A percentile compares a stretch with the other conserved stretches of the same genome.
phyloP scores from a whole-genome alignment of 2,329 filamentous ascomycete species.

The Cryphonectria parasitica region DNA sequence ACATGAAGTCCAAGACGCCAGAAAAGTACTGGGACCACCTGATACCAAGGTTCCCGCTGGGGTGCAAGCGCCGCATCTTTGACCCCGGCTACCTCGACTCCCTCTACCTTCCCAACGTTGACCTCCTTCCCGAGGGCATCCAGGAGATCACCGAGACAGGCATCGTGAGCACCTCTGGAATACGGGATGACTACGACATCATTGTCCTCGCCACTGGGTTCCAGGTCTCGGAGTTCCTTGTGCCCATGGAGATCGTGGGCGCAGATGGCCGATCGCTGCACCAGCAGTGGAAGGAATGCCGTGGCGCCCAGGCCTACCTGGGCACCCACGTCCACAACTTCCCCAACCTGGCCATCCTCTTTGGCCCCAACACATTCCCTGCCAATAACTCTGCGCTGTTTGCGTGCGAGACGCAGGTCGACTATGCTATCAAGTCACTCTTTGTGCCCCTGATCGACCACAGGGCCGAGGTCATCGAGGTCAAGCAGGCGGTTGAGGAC shows the following conservation, averaged over 20 bases:
- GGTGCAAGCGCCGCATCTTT: constrained; percentile 42
- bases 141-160: constrained; percentile 35
- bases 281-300: constrained; percentile 36
- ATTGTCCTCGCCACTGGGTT: constrained; percentile 39
- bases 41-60: constrained; percentile 39
- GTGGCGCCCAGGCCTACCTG: constrained; percentile 38
- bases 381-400: constrained; percentile 10
- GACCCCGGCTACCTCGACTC: constrained; percentile 40
- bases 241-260: constrained; percentile 37
- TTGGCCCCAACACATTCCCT: constrained; percentile 31
- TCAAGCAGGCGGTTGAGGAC: constrained; percentile 40
- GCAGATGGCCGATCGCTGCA: constrained; percentile 31
- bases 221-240: constrained; percentile 34
- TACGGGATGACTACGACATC: constrained; percentile 33
- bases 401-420: constrained; percentile 28
- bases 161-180: constrained; percentile 32
- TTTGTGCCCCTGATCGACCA: constrained; percentile 38
- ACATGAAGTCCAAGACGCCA: background rate
- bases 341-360: constrained; percentile 39
- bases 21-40: constrained; percentile 32
- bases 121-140: constrained; percentile 36
- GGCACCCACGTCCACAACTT: constrained; percentile 38
- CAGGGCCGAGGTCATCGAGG: constrained; percentile 39
- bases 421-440: background rate
- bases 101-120: constrained; percentile 37